phyloP scores from a whole-genome alignment of 2,329 filamentous ascomycete species.

The Plectosphaerella cucumerina region DNA sequence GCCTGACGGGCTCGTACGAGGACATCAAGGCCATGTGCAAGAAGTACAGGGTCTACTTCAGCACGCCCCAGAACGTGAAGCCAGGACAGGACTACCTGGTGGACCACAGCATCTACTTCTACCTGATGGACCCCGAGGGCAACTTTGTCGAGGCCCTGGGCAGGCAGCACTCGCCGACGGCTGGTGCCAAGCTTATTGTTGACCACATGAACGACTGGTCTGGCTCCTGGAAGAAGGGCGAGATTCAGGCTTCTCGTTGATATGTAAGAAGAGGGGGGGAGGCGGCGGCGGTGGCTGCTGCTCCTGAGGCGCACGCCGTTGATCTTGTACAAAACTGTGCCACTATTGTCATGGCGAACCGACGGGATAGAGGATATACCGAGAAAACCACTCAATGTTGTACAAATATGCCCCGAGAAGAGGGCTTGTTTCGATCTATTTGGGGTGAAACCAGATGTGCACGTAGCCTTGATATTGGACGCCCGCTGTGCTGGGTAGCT shows the following conservation, averaged over 20 bases:
- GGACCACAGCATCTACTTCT: constrained; percentile 99
- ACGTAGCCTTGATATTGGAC: background rate
- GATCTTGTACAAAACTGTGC: background rate
- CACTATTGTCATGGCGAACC: background rate
- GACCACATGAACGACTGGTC: constrained; percentile 72
- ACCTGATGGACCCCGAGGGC: constrained; percentile 96
- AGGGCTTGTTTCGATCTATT: too few relatives aligned
- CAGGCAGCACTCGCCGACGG: constrained; percentile 85
- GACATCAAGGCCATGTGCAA: constrained; percentile 94
- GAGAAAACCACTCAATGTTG: background rate
- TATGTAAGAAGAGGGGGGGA: background rate
- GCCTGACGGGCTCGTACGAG: constrained; percentile 89
- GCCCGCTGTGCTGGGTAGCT: background rate
- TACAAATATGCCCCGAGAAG: too few relatives aligned
- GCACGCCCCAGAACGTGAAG: constrained; percentile 82
- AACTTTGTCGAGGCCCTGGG: constrained; percentile 98
- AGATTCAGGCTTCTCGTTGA: background rate
- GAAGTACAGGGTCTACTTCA: constrained; percentile 95
- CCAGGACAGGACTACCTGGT: constrained; percentile 95
- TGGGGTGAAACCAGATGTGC: too few relatives aligned
- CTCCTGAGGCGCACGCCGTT: background rate
- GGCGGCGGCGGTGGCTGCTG: background rate
- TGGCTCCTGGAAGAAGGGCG: constrained; percentile 15
- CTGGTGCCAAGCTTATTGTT: constrained; percentile 77
- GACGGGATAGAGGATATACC: background rate